Evolutionary conservation across 129 eudicot species (phyloP).

Genomic region (Helianthus annuus): DNA sequence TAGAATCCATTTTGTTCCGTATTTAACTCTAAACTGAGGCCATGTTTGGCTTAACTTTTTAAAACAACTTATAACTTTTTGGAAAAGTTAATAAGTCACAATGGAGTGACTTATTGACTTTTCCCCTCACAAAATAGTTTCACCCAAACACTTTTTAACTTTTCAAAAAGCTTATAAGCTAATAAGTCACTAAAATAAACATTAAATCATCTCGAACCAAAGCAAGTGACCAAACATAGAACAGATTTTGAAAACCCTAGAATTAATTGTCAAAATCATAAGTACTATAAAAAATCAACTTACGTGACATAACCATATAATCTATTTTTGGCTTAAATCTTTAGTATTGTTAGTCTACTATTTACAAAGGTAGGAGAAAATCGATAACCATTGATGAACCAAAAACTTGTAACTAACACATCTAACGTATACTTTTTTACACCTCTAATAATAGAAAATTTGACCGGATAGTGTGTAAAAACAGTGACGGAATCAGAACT

Average conservation of each 20-base stretch:
- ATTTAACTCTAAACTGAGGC: not conserved
- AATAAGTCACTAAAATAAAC: too few species aligned
- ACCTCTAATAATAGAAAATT: not conserved
- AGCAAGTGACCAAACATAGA: not conserved
- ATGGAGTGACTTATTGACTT: too few species aligned
- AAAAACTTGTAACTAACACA: not conserved
- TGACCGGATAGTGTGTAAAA: not conserved
- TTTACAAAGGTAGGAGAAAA: not conserved
- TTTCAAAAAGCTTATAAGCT: too few species aligned
- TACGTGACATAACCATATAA: not conserved
- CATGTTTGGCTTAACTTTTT: too few species aligned
- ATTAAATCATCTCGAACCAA: not conserved
- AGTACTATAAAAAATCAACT: not conserved
- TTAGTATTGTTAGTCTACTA: not conserved
- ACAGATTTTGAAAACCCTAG: not conserved
- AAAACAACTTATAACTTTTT: too few species aligned
- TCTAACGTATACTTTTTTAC: not conserved
- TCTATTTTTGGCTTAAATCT: not conserved
- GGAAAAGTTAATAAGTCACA: too few species aligned
- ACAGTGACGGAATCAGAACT: too few species aligned
- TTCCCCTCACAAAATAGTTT: too few species aligned
- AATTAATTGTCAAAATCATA: not conserved
- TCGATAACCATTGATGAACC: not conserved
- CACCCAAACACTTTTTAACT: too few species aligned
- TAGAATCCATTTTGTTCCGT: not conserved